A percentile compares a stretch with the other conserved stretches of the same genome.
phyloP scores from a whole-genome alignment of 208 protist genomes.

The Trypanosoma conorhini region DNA sequence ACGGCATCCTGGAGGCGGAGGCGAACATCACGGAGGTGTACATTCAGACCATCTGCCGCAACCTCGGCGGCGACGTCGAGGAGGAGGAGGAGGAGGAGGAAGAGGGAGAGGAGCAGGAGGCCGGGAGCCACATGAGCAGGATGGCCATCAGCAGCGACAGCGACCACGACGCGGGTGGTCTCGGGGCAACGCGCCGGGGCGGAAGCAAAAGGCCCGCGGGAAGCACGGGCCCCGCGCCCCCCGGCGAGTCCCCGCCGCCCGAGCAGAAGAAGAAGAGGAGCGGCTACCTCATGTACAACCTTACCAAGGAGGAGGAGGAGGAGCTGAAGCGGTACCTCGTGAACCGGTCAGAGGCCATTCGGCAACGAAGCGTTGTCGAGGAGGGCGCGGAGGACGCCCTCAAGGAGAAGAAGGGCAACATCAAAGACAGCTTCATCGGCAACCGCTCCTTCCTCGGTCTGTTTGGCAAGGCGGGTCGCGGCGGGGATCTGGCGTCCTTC shows the following conservation, averaged over 20 bases:
- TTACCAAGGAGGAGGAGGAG: slow-evolving; percentile 71
- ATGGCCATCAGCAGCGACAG: neutral
- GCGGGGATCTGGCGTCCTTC: neutral
- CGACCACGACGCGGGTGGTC: neutral
- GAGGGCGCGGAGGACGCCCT: slow-evolving; percentile 4
- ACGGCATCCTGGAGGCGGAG: slow-evolving; percentile 79
- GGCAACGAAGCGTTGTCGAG: neutral
- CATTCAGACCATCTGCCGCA: slow-evolving; percentile 79
- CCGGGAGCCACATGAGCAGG: neutral
- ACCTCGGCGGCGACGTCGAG: slow-evolving; percentile 55
- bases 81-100: slow-evolving; percentile 30
- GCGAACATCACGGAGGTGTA: slow-evolving; percentile 79
- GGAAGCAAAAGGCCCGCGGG: neutral
- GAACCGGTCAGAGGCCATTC: slow-evolving; percentile 12
- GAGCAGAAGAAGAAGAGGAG: slow-evolving; percentile 52
- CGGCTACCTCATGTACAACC: slow-evolving; percentile 84
- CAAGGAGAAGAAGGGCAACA: slow-evolving; percentile 16
- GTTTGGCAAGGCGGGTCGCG: neutral
- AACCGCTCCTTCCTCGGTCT: slow-evolving; percentile 12
- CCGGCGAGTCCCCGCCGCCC: neutral
- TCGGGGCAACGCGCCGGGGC: neutral
- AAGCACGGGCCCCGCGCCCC: neutral
- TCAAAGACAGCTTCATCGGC: neutral
- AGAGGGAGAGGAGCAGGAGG: slow-evolving; percentile 1
- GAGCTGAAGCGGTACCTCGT: slow-evolving; percentile 59